Evolutionary conservation across 1,284 basidiomycete species (phyloP), one percentile per base, ranked within the genome.

Genomic region (Inonotus obliquus): DNA sequence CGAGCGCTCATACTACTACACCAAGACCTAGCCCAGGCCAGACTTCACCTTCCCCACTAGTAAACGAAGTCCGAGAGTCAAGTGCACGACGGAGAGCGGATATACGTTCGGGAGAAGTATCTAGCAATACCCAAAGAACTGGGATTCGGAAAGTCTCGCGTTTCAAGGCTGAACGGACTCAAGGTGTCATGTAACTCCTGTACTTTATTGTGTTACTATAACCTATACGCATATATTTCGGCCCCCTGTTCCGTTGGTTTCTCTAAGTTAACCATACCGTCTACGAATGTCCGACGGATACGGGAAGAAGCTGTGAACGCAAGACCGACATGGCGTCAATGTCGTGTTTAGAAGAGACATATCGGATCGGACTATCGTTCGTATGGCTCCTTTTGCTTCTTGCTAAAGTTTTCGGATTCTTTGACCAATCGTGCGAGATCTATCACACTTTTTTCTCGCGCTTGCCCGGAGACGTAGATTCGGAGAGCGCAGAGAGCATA

Each of bases 111-210:
- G 41, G 14, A 62, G 63, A 66, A 32, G 47, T 45, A 38, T 56
- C 54, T 32, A 58, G 51, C 9, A 32, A 32, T 44, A 44, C 41
- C 39, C 55, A 47, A 41, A 48, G 27, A 29, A 48, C 58, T 21
- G 73, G 71, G 59, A 48, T 57, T 21, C 73, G 71, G 59, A 78
- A 74, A 64, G 72, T 78, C 13, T 82, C 79, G 1, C 76, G 76
- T 63, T 83, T 83, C 67, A 75, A 76, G 65, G 75, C 78, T 10
- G 77, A 79, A 59, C 74, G 79, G 17, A 48, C 70, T 21, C 29
- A 32, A 54, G 29, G 29, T n/a, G 10, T 23, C n/a, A 37, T 54
- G 17, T 49, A 49, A 21, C 13, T 27, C 47, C 47, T 44, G 6
- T 44, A n/a, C 7, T 14, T 44, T 17, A 5, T 44, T n/a, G 17